Percentiles rank a stretch among this genome's conserved stretches.
Evolutionary conservation across 2,329 filamentous ascomycete species (phyloP).

Genomic region (Ophiostoma triangulosporum): DNA sequence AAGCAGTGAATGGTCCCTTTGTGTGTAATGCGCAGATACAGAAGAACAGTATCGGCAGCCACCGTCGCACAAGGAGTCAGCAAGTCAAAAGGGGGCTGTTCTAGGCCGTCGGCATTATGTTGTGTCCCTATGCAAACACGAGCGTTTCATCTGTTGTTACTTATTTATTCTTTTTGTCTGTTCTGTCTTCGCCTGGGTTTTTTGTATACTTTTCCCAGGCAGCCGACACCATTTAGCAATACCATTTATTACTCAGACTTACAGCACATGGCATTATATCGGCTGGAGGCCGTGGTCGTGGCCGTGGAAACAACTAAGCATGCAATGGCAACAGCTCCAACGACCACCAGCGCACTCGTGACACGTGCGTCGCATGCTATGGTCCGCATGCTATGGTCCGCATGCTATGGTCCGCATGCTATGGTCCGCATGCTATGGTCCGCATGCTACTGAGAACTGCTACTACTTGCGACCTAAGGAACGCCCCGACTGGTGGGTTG

Average conservation of each 20-base stretch:
- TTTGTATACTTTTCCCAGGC: slow-evolving; percentile 7
- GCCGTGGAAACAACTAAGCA: no score
- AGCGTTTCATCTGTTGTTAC: not conserved
- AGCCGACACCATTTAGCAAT: not conserved
- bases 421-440: no score
- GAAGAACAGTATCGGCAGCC: not conserved
- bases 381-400: no score
- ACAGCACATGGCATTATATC: no score
- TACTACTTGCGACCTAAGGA: no score
- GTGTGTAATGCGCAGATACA: not conserved
- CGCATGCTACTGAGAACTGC: no score
- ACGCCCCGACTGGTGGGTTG: no score
- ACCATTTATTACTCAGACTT: not conserved
- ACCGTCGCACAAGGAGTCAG: not conserved
- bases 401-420: no score
- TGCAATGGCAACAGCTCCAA: no score
- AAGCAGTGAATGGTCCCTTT: not conserved
- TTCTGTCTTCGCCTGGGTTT: slow-evolving; percentile 3
- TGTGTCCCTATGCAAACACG: not conserved
- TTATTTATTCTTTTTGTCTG: not conserved
- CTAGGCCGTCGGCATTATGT: not conserved
- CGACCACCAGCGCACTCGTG: no score
- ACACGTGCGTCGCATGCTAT: no score
- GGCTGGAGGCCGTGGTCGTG: no score
- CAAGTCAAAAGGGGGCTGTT: not conserved